Percentiles rank a stretch among this genome's conserved stretches.
These are phyloP conservation scores for Daldinia sp. DNA, from an alignment of 2,329 filamentous ascomycete species.

Conservation along the genomic window DNA sequence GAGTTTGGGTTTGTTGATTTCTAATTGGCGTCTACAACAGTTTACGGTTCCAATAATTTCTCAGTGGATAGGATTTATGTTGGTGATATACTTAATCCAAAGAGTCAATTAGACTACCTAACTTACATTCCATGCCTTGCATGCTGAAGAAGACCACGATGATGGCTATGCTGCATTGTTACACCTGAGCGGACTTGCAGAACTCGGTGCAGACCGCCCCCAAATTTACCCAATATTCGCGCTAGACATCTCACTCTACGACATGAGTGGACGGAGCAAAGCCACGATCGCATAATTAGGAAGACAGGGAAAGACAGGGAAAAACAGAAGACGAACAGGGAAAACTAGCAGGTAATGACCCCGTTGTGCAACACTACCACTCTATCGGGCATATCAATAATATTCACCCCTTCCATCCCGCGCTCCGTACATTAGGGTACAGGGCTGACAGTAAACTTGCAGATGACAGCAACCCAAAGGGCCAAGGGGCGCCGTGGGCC, in stretches of 20 bases:
- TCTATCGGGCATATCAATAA: slow-evolving; percentile 30
- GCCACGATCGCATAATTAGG: slow-evolving; percentile 25
- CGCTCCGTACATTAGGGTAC: slow-evolving; percentile 10
- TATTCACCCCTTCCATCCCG: slow-evolving; percentile 18
- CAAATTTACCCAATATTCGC: too few species aligned
- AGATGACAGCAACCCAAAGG: slow-evolving; percentile 27
- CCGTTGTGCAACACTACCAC: slow-evolving; percentile 21
- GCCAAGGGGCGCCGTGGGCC: slow-evolving; percentile 18
- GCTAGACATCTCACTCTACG: slow-evolving; percentile 12
- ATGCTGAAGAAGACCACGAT: slow-evolving; percentile 1
- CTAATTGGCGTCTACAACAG: background rate
- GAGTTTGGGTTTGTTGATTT: slow-evolving; percentile 1
- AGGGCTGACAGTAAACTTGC: slow-evolving; percentile 35
- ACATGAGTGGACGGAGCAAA: slow-evolving; percentile 18
- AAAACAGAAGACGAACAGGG: background rate
- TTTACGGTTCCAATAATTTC: background rate
- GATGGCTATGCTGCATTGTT: slow-evolving; percentile 32
- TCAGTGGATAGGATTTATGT: background rate
- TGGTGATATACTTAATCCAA: background rate
- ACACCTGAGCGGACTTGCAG: slow-evolving; percentile 15
- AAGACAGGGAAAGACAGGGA: slow-evolving; percentile 3
- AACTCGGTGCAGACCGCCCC: slow-evolving; percentile 21
- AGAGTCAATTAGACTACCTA: slow-evolving; percentile 2
- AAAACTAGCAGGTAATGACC: background rate
- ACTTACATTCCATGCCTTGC: slow-evolving; percentile 1